Evolutionary conservation across 169 alveolate species (phyloP), one percentile per base, ranked within the genome.

Genomic region (Plasmodium vivax): DNA sequence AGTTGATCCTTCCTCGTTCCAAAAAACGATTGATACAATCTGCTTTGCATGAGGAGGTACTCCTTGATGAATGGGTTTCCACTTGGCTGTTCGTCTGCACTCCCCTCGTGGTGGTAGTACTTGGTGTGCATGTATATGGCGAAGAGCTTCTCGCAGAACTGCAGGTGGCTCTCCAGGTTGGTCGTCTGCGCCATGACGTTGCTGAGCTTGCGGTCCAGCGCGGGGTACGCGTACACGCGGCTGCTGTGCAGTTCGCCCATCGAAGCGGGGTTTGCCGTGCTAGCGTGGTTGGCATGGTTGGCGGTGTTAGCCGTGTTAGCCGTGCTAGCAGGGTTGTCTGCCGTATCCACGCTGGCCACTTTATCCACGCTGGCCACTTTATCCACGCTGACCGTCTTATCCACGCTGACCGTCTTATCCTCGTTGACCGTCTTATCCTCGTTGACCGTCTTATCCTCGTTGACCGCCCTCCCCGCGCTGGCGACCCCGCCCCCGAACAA

Each of bases 1-100:
- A 77, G 58, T 38, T 58, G 80, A 23, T 56, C 34, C n/a, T 36
- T 27, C 30, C 36, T 4, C 0, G 38, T 43, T 19, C 47, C 36
- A 34, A 88, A 88, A 58, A 88, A 77, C 2, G 58, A 23, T 2
- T 77, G 19, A 32, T 88, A 88, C 71, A 88, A 79, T 41, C 58
- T 88, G 16, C 82, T 79, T 79, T 88, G 94, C 94, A 88, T 88
- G 43, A 56, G 77, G 5, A 23, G 62, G 79, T 79, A 88, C 58
- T 88, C 94, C 1, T 30, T 79, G 2, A 88, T 23, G 82, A 88
- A 88, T 16, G 82, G 58, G n/a, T 77, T 88, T 36, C 19, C 30
- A 54, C 45, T 27, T 4, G 6, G 34, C 12, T 75, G 32, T 10
- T 30, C 23, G 16, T 16, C 43, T 23, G 7, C 14, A 8, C 3